These are phyloP conservation scores for Apiospora rasikravindrae DNA, from an alignment of 2,329 filamentous ascomycete species.

Conservation along the genomic window DNA sequence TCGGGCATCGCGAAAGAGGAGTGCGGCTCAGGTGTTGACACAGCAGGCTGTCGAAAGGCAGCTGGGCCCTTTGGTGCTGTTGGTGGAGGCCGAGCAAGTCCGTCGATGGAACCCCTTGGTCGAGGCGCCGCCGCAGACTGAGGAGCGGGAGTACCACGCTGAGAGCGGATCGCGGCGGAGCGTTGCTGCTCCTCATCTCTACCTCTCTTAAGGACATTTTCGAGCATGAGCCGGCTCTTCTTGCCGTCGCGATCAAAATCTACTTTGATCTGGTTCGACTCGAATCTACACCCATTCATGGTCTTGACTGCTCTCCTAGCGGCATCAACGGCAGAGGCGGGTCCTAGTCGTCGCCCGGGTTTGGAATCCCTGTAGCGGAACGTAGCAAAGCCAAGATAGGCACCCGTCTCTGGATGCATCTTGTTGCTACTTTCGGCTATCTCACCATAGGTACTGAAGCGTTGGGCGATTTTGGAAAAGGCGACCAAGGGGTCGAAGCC, in stretches of 20 bases:
- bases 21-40: conserved; percentile 40
- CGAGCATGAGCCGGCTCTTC: conserved; percentile 79
- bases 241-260: conserved; percentile 89
- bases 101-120: conserved; percentile 42
- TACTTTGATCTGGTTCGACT: conserved; percentile 77
- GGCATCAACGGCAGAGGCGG: conserved; percentile 75
- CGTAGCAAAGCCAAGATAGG: conserved; percentile 90
- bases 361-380: conserved; percentile 84
- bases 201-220: conserved; percentile 73
- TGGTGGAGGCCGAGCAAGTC: conserved; percentile 71
- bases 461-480: conserved; percentile 75
- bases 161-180: conserved; percentile 27
- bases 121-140: conserved; percentile 34
- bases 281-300: conserved; percentile 81
- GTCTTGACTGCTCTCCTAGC: conserved; percentile 80
- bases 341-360: conserved; percentile 54
- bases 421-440: conserved; percentile 92
- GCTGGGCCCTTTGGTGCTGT: conserved; percentile 88
- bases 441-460: conserved; percentile 83
- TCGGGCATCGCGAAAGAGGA: conserved; percentile 44
- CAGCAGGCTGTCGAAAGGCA: conserved; percentile 50
- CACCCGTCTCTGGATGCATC: conserved; percentile 92
- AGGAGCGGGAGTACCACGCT: conserved; percentile 31
- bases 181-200: conserved; percentile 60
- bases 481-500: conserved; percentile 92